Base-by-base conservation (phyloP, 768 basidiomycete species). In the Leccinum uliginosum region DNA sequence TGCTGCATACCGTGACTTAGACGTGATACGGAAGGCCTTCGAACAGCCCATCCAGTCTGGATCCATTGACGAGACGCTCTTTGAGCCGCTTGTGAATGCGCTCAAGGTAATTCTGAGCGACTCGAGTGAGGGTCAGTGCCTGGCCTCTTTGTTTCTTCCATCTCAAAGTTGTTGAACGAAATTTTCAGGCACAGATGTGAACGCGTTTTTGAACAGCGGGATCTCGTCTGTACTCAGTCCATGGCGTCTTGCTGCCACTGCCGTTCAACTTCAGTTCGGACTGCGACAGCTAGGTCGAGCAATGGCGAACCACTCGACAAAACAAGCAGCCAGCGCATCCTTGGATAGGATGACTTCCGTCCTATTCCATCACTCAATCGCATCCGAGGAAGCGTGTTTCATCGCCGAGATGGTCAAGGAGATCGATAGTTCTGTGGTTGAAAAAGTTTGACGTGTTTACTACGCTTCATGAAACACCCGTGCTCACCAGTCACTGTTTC, bases 211-310 rank as follows among this genome's bases (percentile, higher is more conserved):
- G 50, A 82, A 80, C 54, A 85, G 83, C 79, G 80, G 83, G 19
- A 79, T 86, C 12, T 83, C 83, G 0, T 83, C 83, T 10, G 74
- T 88, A 30, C 74, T 92, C 27, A 91, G 87, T 59, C 91, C 89
- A 1, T 93, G 91, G 89, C 89, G 87, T 65, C 80, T 92, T 24
- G 83, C 87, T 10, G 87, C 88, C 3, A 91, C 91, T 0, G 85
- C 86, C 6, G 86, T 91, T 54, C 86, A 90, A 62, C 79, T 91
- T 59, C 87, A 90, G 56, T 80, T 92, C 38, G 82, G 85, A 44
- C 75, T 92, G 53, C 83, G 87, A 65, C 87, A 89, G 62, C 73
- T 92, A 63, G 87, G 85, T 17, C 80, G 85, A 50, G 83, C 83
- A 11, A 77, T 92, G 30, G 73, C 76, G n/a, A 79, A 82, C 38